These are phyloP conservation scores for Lactarius deliciosus DNA, from an alignment of 768 basidiomycete genomes.

Conservation along the genomic window DNA sequence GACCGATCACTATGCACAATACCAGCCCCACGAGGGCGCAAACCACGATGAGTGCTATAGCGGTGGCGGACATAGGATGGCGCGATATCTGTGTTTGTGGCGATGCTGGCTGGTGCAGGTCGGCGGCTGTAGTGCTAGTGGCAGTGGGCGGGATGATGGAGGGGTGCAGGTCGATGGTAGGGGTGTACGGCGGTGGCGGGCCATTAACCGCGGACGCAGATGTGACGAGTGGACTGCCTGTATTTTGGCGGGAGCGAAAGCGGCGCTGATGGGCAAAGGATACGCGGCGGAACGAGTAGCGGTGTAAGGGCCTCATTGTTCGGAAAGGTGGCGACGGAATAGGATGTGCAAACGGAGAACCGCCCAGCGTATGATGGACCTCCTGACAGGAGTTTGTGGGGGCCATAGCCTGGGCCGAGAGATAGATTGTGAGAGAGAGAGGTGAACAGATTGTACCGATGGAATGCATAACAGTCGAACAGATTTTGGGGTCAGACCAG, in stretches of 20 bases:
- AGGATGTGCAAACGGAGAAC: neutral
- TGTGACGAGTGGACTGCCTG: neutral
- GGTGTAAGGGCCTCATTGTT: slow-evolving; percentile 4
- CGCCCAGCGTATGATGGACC: neutral
- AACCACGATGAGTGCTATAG: slow-evolving; percentile 16
- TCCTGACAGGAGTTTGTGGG: slow-evolving; percentile 18
- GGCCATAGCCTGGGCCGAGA: slow-evolving; percentile 16
- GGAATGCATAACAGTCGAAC: slow-evolving; percentile 16
- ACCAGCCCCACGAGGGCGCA: slow-evolving; percentile 16
- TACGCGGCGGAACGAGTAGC: neutral
- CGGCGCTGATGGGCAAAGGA: slow-evolving; percentile 17
- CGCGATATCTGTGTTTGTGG: slow-evolving; percentile 11
- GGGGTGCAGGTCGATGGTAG: neutral
- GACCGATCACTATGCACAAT: neutral
- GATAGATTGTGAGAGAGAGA: slow-evolving; percentile 23
- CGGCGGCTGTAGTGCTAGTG: neutral
- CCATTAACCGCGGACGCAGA: neutral
- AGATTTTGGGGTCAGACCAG: neutral
- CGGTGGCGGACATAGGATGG: slow-evolving; percentile 2
- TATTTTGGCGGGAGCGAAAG: slow-evolving; percentile 16
- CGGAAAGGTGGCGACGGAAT: neutral
- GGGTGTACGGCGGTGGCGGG: slow-evolving; percentile 4
- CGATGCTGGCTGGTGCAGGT: neutral
- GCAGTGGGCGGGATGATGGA: neutral
- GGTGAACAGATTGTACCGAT: slow-evolving; percentile 4